Evolutionary conservation across 805 yeast genomes (phyloP).

Genomic region (Candida silvatica): DNA sequence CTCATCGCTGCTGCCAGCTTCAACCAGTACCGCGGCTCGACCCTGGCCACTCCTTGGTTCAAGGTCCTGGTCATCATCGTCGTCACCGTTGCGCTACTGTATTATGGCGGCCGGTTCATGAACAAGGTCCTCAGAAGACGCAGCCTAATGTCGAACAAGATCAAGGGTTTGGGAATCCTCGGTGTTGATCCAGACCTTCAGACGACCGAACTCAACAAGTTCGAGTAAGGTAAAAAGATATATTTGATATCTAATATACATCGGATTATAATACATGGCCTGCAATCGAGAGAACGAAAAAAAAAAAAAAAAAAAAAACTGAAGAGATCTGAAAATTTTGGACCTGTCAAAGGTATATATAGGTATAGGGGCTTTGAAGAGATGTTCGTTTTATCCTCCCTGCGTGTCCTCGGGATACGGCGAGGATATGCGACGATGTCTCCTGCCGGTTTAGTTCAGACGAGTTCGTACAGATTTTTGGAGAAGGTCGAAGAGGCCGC

Average conservation of each 20-base stretch:
- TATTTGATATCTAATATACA: too few relatives aligned
- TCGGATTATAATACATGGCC: too few relatives aligned
- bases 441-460: too few relatives aligned
- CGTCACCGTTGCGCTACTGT: background rate
- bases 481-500: too few relatives aligned
- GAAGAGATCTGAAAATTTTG: too few relatives aligned
- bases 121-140: background rate
- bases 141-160: constrained; percentile 5
- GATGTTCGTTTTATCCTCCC: too few relatives aligned
- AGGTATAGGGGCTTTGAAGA: too few relatives aligned
- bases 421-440: too few relatives aligned
- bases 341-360: too few relatives aligned
- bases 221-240: too few relatives aligned
- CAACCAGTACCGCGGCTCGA: constrained; percentile 2
- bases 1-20: constrained; percentile 8
- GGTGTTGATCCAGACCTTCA: constrained; percentile 8
- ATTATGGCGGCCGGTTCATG: background rate
- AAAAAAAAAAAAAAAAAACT: background rate
- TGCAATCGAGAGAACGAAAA: background rate
- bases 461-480: too few relatives aligned
- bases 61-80: background rate
- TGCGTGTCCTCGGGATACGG: too few relatives aligned
- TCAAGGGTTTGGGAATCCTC: constrained; percentile 10
- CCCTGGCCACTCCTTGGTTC: constrained; percentile 1
- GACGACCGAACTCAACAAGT: constrained; percentile 8